phyloP scores from a whole-genome alignment of 2,329 filamentous ascomycete species.

The Lachnellula hyalina region DNA sequence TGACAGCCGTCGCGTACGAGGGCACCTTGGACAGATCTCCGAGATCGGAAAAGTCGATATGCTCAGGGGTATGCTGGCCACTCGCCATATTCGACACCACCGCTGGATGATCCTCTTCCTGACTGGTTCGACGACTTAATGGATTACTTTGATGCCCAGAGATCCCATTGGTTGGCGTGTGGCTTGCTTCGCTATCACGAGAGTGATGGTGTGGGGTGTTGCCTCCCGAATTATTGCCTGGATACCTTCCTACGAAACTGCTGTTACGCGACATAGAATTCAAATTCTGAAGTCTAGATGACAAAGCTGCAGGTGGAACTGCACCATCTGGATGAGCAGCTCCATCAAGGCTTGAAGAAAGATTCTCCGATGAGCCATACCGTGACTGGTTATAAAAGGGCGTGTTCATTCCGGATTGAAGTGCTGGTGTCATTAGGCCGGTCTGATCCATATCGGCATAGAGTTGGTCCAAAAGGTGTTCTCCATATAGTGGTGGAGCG shows the following conservation, averaged over 20 bases:
- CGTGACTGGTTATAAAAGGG: conserved; percentile 70
- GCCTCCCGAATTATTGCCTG: conserved; percentile 28
- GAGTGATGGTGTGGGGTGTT: conserved; percentile 27
- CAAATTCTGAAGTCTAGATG: conserved; percentile 65
- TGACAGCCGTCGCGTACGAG: conserved; percentile 70
- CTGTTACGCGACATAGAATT: conserved; percentile 44
- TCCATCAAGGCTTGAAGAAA: conserved; percentile 51
- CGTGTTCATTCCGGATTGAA: conserved; percentile 70
- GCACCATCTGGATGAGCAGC: conserved; percentile 38
- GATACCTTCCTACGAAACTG: conserved; percentile 28
- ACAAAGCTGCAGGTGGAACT: conserved; percentile 50
- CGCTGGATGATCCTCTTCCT: conserved; percentile 43
- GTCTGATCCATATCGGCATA: conserved; percentile 81
- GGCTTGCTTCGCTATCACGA: conserved; percentile 13
- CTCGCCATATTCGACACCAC: conserved; percentile 33
- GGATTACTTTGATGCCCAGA: conserved; percentile 29
- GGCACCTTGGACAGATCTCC: conserved; percentile 67
- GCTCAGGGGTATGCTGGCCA: conserved; percentile 50
- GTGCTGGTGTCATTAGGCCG: conserved; percentile 73
- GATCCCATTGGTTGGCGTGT: conserved; percentile 20
- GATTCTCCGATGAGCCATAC: conserved; percentile 74
- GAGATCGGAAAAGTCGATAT: conserved; percentile 53
- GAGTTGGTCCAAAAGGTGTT: conserved; percentile 82
- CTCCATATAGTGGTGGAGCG: conserved; percentile 88
- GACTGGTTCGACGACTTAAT: conserved; percentile 41